Evolutionary conservation across 805 yeast species (phyloP), one percentile per base, ranked within the genome.

Genomic region (Candida odintsovae): DNA sequence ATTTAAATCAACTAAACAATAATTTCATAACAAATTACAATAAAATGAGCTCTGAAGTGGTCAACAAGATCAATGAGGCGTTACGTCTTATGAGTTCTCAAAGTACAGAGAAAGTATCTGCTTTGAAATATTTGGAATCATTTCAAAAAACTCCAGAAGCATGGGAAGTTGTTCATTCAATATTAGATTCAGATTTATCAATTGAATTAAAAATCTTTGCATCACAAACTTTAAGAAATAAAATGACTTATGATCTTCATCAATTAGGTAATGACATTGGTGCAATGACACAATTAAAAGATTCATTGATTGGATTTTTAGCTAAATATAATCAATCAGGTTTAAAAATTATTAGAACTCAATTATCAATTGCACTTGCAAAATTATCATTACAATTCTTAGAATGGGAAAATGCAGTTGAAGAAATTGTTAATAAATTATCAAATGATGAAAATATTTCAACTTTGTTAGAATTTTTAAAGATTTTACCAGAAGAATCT

Each of bases 401-500:
- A 28, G 69, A 71, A 26, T 94, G 98, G 98, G 57, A 65, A 6
- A 70, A 78, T 52, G 86, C 95, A 1, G 61, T 90, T 4, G 72
- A 68, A 21, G 96, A 90, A 53, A 76, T 89, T 46, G 77, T 86
- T 15, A 50, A 71, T 5, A 61, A 66, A 18, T 64, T 85, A 35
- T 71, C 44, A 2, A 22, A 28, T 19, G 36, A 77, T 16, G 44
- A 58, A 15, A 51, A 66, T 44, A 61, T 75, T 55, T 67, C 64
- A 45, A 64, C 78, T 42, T 63, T 92, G 38, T 70, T 95, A 46
- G 95, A 87, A 59, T 90, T 92, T 58, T 74, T 94, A 51, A 83
- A 82, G 61, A 83, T 94, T 43, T 69, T 94, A 47, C 99, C 99
- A 1, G 98, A 94, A 63, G 99, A 94, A 66, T 75, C 90, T 39